Percentiles rank a stretch among this genome's conserved stretches.
phyloP scores from a whole-genome alignment of 1,284 basidiomycete species.

The Cutaneotrichosporon daszewskae region DNA sequence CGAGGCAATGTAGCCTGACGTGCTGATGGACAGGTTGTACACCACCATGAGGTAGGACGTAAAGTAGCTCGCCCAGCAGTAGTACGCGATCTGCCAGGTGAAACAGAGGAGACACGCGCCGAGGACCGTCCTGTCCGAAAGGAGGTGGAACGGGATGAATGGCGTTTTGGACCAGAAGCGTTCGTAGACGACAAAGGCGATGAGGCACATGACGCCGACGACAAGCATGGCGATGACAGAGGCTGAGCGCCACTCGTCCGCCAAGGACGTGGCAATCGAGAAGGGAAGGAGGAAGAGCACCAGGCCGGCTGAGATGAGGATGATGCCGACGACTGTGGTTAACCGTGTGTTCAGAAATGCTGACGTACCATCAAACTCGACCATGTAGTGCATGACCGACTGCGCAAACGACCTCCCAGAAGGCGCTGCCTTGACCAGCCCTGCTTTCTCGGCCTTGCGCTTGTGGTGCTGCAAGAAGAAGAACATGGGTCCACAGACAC shows the following conservation, averaged over 20 bases:
- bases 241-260: conserved; percentile 33
- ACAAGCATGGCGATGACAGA: conserved; percentile 47
- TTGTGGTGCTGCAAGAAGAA: conserved; percentile 29
- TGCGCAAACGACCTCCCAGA: conserved; percentile 19
- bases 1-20: conserved; percentile 43
- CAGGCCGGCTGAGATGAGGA: conserved; percentile 42
- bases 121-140: conserved; percentile 42
- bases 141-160: conserved; percentile 42
- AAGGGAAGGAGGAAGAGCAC: conserved; percentile 46
- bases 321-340: conserved; percentile 46
- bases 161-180: conserved; percentile 37
- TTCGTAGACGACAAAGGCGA: conserved; percentile 42
- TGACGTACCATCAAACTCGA: conserved; percentile 36
- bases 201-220: conserved; percentile 40
- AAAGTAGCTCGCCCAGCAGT: conserved; percentile 38
- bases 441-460: conserved; percentile 23
- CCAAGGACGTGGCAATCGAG: conserved; percentile 36
- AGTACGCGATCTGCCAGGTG: conserved; percentile 42
- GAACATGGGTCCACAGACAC: conserved; percentile 33
- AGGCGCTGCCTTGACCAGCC: conserved; percentile 10
- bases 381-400: conserved; percentile 38
- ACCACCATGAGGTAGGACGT: conserved; percentile 43
- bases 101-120: conserved; percentile 42
- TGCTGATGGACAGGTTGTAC: conserved; percentile 38
- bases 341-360: too few species aligned